A percentile compares a stretch with the other conserved stretches of the same genome.
Evolutionary conservation across 495 filamentous ascomycete genomes (phyloP).

Genomic region (Tuber indicum): DNA sequence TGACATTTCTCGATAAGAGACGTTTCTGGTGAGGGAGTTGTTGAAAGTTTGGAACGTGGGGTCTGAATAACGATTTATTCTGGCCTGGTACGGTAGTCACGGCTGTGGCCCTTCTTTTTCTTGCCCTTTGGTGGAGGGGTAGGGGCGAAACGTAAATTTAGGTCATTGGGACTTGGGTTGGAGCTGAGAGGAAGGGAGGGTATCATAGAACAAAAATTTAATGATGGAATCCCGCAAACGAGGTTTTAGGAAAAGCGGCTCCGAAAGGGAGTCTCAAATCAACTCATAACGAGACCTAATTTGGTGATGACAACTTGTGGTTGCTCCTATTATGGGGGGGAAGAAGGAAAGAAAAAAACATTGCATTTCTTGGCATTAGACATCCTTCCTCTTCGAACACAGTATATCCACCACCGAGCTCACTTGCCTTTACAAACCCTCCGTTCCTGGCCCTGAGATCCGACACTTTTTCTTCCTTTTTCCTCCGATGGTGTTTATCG

Average conservation of each 20-base stretch:
- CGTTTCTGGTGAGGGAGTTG: background rate
- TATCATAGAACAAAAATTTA: background rate
- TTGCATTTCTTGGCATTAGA: background rate
- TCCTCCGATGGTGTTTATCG: background rate
- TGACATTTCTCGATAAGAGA: background rate
- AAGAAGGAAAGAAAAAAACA: background rate
- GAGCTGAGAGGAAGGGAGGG: background rate
- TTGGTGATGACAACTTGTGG: background rate
- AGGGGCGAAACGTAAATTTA: slow-evolving; percentile 1
- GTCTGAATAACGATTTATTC: background rate
- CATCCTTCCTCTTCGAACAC: background rate
- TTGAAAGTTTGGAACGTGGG: background rate
- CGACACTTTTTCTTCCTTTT: slow-evolving; percentile 1
- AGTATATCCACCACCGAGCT: background rate
- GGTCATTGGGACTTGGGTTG: background rate
- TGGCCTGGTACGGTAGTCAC: background rate
- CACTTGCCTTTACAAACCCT: background rate
- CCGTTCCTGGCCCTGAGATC: slow-evolving; percentile 5
- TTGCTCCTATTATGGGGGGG: too few relatives aligned
- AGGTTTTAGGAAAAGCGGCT: background rate
- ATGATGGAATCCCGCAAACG: background rate
- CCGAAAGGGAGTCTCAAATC: background rate
- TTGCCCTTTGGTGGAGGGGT: background rate
- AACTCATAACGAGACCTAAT: background rate
- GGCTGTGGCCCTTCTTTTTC: background rate